These are phyloP conservation scores for Asterophora lycoperdoides DNA, from an alignment of 768 basidiomycete species.

Conservation along the genomic window DNA sequence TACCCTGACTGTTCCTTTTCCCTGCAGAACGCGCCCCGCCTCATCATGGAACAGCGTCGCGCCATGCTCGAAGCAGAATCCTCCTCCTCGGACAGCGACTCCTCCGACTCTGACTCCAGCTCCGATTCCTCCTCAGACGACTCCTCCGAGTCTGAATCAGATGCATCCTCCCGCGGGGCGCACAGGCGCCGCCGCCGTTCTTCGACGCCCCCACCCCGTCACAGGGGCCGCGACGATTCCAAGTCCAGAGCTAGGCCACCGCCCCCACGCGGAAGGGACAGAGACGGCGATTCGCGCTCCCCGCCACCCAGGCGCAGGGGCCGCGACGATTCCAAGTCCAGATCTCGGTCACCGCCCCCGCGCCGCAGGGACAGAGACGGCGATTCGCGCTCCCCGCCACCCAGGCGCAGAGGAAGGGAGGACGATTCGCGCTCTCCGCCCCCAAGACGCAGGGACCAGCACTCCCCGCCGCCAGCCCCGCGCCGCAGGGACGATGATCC, in stretches of 20 bases:
- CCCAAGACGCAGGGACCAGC: constrained; percentile 11
- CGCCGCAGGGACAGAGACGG: constrained; percentile 10
- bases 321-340: not conserved
- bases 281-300: not conserved
- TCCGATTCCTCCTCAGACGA: constrained; percentile 21
- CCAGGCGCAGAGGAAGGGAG: constrained; percentile 18
- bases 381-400: constrained; percentile 7
- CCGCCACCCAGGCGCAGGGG: constrained; percentile 20
- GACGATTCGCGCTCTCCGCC: constrained; percentile 17
- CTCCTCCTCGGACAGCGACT: constrained; percentile 31
- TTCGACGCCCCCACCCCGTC: constrained; percentile 24
- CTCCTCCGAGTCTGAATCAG: constrained; percentile 20
- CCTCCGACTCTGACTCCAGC: constrained; percentile 37
- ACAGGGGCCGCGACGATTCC: constrained; percentile 14
- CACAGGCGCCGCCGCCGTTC: constrained; percentile 19
- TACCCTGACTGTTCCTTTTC: constrained; percentile 8
- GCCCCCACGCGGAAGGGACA: constrained; percentile 10
- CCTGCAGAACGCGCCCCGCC: constrained; percentile 76
- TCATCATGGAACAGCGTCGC: constrained; percentile 93
- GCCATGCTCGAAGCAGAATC: constrained; percentile 74
- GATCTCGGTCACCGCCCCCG: constrained; percentile 5
- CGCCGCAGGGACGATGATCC: constrained; percentile 15
- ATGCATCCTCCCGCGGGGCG: constrained; percentile 18
- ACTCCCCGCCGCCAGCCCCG: constrained; percentile 9
- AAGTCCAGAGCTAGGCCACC: constrained; percentile 8